Percentiles rank a stretch among this genome's conserved stretches.
Conservation (phyloP, 148 eudicot species). For the Nyssa sinensis region DNA sequence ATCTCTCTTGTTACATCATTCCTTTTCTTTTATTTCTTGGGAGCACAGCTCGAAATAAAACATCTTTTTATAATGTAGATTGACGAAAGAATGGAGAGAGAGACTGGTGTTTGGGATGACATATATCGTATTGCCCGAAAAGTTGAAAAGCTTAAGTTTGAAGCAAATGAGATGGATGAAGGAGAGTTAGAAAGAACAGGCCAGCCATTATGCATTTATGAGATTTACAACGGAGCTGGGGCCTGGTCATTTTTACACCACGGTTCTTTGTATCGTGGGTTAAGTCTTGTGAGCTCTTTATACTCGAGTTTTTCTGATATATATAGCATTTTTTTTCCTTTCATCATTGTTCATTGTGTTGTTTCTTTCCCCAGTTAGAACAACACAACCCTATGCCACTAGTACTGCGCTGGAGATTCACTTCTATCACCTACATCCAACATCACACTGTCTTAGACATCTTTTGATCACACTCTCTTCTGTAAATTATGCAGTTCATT, state of each 20-base stretch:
- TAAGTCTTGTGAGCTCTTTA: slow-evolving; percentile 80
- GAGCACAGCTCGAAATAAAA: background rate
- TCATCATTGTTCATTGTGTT: background rate
- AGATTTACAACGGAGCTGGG: slow-evolving; percentile 86
- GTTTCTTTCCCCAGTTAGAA: background rate
- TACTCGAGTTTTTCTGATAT: background rate
- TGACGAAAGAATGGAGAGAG: slow-evolving; percentile 88
- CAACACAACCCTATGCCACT: background rate
- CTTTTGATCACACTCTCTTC: background rate
- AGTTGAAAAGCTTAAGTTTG: slow-evolving; percentile 80
- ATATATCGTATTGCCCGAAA: slow-evolving; percentile 84
- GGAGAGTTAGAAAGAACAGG: slow-evolving; percentile 98
- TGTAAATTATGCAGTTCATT: slow-evolving; percentile 4
- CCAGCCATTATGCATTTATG: slow-evolving; percentile 78
- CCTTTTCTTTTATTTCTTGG: slow-evolving; percentile 2
- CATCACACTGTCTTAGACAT: background rate
- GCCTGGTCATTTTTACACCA: slow-evolving; percentile 94
- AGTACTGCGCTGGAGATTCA: background rate
- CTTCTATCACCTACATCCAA: background rate
- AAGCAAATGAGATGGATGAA: slow-evolving; percentile 90
- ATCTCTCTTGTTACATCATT: background rate
- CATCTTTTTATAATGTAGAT: slow-evolving; percentile 42
- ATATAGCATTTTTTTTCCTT: background rate
- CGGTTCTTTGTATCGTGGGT: slow-evolving; percentile 95
- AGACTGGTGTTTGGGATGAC: slow-evolving; percentile 85